Conservation (phyloP, 306 rosid species). For the Mucuna pruriens region DNA sequence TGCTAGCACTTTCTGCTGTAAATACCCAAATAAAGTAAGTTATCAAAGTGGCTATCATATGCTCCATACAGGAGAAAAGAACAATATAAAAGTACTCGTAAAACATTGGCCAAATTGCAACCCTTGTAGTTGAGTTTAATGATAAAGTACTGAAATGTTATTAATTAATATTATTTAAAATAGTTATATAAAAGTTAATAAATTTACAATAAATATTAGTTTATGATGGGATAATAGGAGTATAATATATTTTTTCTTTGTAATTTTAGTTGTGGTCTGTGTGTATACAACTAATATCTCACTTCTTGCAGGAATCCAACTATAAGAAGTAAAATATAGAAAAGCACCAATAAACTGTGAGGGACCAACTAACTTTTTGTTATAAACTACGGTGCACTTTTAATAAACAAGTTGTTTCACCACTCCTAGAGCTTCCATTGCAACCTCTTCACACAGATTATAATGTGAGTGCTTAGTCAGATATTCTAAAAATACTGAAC, state of each 20-base stretch:
- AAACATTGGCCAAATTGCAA: not conserved
- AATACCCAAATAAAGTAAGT: not conserved
- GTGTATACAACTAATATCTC: conserved; percentile 7
- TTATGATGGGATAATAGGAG: too few relatives aligned
- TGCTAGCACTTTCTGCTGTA: not conserved
- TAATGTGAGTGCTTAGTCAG: conserved; percentile 43
- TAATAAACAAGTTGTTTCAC: conserved; percentile 16
- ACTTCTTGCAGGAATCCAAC: conserved; percentile 23
- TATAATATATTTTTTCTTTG: too few relatives aligned
- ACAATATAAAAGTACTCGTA: not conserved
- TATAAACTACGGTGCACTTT: conserved; percentile 25
- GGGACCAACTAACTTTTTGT: conserved; percentile 16
- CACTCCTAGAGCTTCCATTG: conserved; percentile 38
- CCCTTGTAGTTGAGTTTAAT: not conserved
- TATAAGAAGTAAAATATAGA: conserved; percentile 7
- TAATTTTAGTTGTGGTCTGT: conserved; percentile 1
- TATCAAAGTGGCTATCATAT: conserved; percentile 2
- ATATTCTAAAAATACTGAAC: conserved; percentile 27
- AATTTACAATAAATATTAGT: too few relatives aligned
- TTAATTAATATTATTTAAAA: too few relatives aligned
- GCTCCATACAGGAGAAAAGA: not conserved
- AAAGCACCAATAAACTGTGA: not conserved
- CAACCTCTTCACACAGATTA: conserved; percentile 21
- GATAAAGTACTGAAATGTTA: too few relatives aligned
- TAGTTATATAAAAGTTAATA: too few relatives aligned